Evolutionary conservation across 2,329 filamentous ascomycete species (phyloP), one percentile per base, ranked within the genome.

Genomic region (Fusarium subtropicale): DNA sequence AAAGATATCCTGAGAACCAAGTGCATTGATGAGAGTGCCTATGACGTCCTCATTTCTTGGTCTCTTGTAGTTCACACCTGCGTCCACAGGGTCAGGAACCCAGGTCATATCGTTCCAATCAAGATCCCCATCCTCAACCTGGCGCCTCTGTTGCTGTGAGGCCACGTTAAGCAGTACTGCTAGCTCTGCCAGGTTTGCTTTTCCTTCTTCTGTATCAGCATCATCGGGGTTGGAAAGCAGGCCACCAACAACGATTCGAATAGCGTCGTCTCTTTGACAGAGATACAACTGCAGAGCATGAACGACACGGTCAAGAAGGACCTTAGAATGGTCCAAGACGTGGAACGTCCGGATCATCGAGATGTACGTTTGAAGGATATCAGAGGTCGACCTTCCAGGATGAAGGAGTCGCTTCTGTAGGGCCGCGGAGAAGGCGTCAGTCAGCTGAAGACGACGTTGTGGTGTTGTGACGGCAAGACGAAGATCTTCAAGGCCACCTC

Each of bases 91-190:
- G 74, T 97, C 92, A 2, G 96, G 96, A 36, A 93, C 85, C 96
- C 96, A 99, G 11, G 90, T 88, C 90, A 97, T 92, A 78, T 99
- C 94, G 75, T 93, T 87, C 91, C 92, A 98, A 78, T 97, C 92
- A 18, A 96, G 84, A 54, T 93, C 92, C 59, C 91, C 89, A 66
- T 89, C 88, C 28, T 90, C 87, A 11, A 83, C 80, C 22, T 85
- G 84, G 38, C 81, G 80, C 11, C 83, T 82, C 16, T 84, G 81
- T 60, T 85, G 83, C 64, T 88, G 85, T 12, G 87, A 81, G 0
- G 88, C 85, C 65, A 90, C 87, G 38, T 87, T 86, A 50, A 94
- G 86, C 41, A 93, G 82, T 16, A 84, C 81, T 2, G 91, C 91
- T 13, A 94, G 83, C 76, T 93, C 91, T 28, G 87, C 82, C 6